Evolutionary conservation across 75 land plant species (phyloP), one percentile per base, ranked within the genome.

Genomic region (Sequoia sempervirens): DNA sequence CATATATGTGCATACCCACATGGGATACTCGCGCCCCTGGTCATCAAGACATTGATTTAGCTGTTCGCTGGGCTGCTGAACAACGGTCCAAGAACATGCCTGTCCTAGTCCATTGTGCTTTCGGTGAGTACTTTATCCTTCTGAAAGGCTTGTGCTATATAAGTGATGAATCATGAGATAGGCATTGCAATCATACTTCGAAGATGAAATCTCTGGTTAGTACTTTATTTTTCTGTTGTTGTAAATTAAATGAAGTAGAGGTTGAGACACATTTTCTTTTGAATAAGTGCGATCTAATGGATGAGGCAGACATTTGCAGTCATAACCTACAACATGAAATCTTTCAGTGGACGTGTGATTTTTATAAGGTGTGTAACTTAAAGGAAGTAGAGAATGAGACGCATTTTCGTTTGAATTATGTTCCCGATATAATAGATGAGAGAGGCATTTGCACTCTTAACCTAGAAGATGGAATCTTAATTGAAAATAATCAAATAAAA

Each of bases 11-110:
- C 80, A 81, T 96, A n/a, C 93, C 94, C 1, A 91, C 92, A 40
- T 96, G 97, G 99, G 96, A 96, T 83, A 90, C 99, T 37, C 84
- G 99, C 74, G 84, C 92, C 1, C 95, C 95, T 23, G 81, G 81
- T 26, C 94, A 94, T 1, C 69, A 83, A 28, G 90, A 93, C 20
- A 93, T 96, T 54, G 95, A 93, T 64, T 70, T 73, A 0, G 97
- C 97, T n/a, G 97, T 95, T 23, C 82, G 80, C 18, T 96, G 99
- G 99, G 95, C 94, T 53, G 79, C 87, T 26, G 73, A 87, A 75
- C 89, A 88, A 82, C 88, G 94, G 75, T 86, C 87, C 23, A 92
- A 87, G 83, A 83, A 85, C 13, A 79, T 68, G 43, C 94, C 97
- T 23, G 86, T 96, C 7, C 92, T 87, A 40, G 41, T 96, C 53